Percentiles rank a stretch among this genome's conserved stretches.
phyloP scores from a whole-genome alignment of 1,139 yeast species.

The Yamadazyma conglobata region DNA sequence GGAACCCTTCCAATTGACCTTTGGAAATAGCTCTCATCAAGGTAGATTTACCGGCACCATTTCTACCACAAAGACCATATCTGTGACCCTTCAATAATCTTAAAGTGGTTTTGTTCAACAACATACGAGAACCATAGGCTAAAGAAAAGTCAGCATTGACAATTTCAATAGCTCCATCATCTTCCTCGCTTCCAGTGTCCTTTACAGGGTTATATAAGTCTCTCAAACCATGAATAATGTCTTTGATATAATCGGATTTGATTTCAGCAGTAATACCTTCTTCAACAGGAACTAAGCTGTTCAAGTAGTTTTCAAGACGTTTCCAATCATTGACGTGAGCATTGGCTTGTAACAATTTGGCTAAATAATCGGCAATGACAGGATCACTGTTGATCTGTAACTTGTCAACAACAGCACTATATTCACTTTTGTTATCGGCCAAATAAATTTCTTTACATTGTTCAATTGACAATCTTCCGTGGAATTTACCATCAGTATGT shows the following conservation, averaged over 20 bases:
- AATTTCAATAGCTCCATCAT: conserved; percentile 66
- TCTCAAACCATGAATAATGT: conserved; percentile 55
- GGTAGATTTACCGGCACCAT: conserved; percentile 98
- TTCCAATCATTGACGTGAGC: conserved; percentile 93
- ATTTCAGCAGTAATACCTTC: conserved; percentile 31
- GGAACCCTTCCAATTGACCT: conserved; percentile 98
- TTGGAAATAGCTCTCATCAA: conserved; percentile 95
- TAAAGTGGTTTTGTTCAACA: conserved; percentile 84
- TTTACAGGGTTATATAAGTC: conserved; percentile 63
- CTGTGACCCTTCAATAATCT: conserved; percentile 91
- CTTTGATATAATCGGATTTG: conserved; percentile 40
- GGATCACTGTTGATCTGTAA: conserved; percentile 27
- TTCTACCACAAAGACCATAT: conserved; percentile 96
- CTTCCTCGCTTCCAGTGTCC: conserved; percentile 54
- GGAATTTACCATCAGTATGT: conserved; percentile 65
- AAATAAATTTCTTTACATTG: conserved; percentile 50
- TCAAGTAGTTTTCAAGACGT: conserved; percentile 57
- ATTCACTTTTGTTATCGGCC: conserved; percentile 26
- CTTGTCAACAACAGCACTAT: conserved; percentile 18
- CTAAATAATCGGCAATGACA: conserved; percentile 47
- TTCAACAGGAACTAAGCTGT: conserved; percentile 36
- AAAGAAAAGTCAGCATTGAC: conserved; percentile 93
- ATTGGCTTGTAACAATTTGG: conserved; percentile 58
- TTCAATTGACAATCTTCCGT: conserved; percentile 62
- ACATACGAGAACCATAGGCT: conserved; percentile 97